Base-by-base conservation (phyloP, 139 green algal genomes). In the Picochlorum sp. region DNA sequence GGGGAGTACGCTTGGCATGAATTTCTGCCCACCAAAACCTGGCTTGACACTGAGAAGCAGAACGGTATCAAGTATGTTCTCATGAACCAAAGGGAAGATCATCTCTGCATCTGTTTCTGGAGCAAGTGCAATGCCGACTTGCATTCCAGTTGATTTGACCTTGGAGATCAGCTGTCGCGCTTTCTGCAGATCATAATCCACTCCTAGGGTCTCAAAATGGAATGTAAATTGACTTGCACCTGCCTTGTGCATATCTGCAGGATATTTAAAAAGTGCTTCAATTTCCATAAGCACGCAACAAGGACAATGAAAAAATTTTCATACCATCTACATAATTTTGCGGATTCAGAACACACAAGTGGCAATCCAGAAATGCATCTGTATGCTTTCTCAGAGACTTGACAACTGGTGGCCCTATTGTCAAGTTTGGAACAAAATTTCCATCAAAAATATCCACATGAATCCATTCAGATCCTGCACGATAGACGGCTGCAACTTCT, bases 361-460 rank as follows among this genome's bases (percentile, higher is more conserved):
- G 91, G 67, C 84, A 95, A 77, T 97, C 91, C 28, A 97, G 64
- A 68, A 95, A 97, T 7, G 86, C 85, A 6, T 75, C 61, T 1
- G 85, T 85, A 76, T 89, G 77, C 60, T 88, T 88, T 21, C 88
- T 74, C 18, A 97, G 73, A 24, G 67, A 82, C 41, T 83, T 79
- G 37, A 95, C 81, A 6, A 97, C 82, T 1, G 90, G 88, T 4
- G 85, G 74, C 6, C 91, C 91, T 18, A 97, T 81, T 0, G 91
- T 97, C 14, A 97, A 73, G 74, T 97, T 97, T 15, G 85, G 86
- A 11, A 98, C 90, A 70, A 97, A 96, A 69, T 97, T 85, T 5
- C 91, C 94, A 66, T 95, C 71, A 60, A 69, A 73, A 14, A 90
- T 60, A 57, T 90, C 84, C 21, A 88, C 73, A 63, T 87, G 79